Evolutionary conservation across 164 flowering plant species (phyloP), one percentile per base, ranked within the genome.

Genomic region (Vitis vinifera): DNA sequence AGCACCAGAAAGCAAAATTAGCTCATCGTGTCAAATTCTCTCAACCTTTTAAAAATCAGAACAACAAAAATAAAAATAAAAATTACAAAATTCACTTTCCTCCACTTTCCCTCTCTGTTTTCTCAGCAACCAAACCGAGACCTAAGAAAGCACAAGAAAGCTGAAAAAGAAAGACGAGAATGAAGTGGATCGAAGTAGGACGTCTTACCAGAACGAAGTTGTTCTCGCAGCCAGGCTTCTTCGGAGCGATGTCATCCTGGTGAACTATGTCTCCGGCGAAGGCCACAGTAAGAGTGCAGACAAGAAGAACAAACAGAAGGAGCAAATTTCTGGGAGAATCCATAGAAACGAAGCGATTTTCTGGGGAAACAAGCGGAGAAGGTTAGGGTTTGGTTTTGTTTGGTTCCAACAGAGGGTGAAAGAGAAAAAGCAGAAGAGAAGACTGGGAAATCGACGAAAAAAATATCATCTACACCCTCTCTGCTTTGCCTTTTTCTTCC

Each of bases 231-330:
- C 85, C 85, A 69, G 85, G 85, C 65, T 65, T 68, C 53, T 68
- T 72, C 9, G 85, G 85, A 27, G 81, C 77, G 5, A 23, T 63
- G 72, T 82, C 77, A 61, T 80, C 85, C 63, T 75, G 79, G 51
- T 80, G 85, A 52, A 82, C 85, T 60, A 82, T 82, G 66, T 82
- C 85, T 31, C 85, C 85, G 8, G 63, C 78, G 53, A 65, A 80
- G 8, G 68, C 79, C 68, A 69, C 56, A 62, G 71, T 23, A 15
- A 65, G 58, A 71, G 55, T 29, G 14, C 31, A 60, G 52, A 64
- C 57, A 16, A 77, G 11, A 27, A 73, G 63, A 53, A 65, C 8
- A 2, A 63, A 50, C 50, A 67, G 64, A 17, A 57, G 1, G 29
- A 15, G 30, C 29, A 63, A 31, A 23, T 47, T 62, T 64, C 80